A percentile compares a stretch with the other conserved stretches of the same genome.
These are phyloP conservation scores for Aotearoamyces nothofagi DNA, from an alignment of 2,329 filamentous ascomycete genomes.

Conservation along the genomic window DNA sequence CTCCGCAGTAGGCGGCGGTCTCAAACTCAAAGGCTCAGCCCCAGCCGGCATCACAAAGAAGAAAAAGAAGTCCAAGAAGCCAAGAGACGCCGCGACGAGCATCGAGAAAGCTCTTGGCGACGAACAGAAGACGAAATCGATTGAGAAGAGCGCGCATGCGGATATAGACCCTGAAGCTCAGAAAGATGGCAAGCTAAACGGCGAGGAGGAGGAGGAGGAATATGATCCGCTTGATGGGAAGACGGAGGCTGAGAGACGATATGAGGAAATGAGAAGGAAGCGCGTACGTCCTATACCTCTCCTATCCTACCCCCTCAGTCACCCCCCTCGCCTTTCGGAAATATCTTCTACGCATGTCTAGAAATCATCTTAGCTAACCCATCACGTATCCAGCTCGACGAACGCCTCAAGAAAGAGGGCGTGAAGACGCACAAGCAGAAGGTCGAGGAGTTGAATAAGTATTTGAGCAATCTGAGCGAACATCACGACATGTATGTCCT, in stretches of 20 bases:
- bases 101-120: slow-evolving; percentile 1
- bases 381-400: slow-evolving; percentile 46
- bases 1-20: slow-evolving; percentile 46
- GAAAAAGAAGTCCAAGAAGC: slow-evolving; percentile 16
- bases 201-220: not conserved
- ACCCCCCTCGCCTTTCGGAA: slow-evolving; percentile 1
- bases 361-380: slow-evolving; percentile 7
- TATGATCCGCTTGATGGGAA: slow-evolving; percentile 30
- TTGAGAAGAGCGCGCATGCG: no score
- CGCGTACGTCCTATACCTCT: slow-evolving; percentile 38
- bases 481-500: slow-evolving; percentile 99
- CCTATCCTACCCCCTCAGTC: not conserved
- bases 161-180: not conserved
- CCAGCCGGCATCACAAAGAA: slow-evolving; percentile 50
- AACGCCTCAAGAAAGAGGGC: slow-evolving; percentile 63
- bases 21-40: slow-evolving; percentile 65
- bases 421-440: slow-evolving; percentile 95
- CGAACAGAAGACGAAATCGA: not conserved
- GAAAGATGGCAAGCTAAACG: not conserved
- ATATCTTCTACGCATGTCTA: not conserved
- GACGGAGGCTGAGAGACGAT: slow-evolving; percentile 69
- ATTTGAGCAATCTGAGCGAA: slow-evolving; percentile 81
- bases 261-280: slow-evolving; percentile 70
- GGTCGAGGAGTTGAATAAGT: slow-evolving; percentile 89
- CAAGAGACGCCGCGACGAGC: not conserved